Evolutionary conservation across 2,329 filamentous ascomycete species (phyloP).

Genomic region (Gyromitra esculenta): DNA sequence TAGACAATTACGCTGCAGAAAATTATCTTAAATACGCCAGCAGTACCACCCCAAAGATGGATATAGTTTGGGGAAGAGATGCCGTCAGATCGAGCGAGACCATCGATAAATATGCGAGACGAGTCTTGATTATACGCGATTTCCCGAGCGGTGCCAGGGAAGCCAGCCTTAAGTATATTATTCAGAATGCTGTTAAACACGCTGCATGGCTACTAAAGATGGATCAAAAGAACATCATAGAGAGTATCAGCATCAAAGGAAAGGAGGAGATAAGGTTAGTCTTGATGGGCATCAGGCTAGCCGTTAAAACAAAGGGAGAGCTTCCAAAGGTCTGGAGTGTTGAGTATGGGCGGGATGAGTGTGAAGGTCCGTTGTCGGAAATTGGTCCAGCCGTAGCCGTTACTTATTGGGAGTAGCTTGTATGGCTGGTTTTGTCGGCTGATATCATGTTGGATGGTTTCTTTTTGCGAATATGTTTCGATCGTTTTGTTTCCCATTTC

Average conservation of each 20-base stretch:
- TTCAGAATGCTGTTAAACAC: slow-evolving; percentile 19
- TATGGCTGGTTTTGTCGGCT: not conserved
- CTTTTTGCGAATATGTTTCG: no score
- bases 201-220: slow-evolving; percentile 10
- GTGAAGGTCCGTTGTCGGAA: slow-evolving; percentile 12
- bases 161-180: not conserved
- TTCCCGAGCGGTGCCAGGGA: not conserved
- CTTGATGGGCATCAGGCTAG: not conserved
- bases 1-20: not conserved
- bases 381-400: not conserved
- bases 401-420: not conserved
- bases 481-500: no score
- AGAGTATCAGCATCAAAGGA: slow-evolving; percentile 15
- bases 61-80: not conserved
- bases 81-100: not conserved
- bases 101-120: not conserved
- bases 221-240: slow-evolving; percentile 6
- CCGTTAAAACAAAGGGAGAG: not conserved
- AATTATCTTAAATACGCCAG: not conserved
- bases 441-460: not conserved
- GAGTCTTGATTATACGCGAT: slow-evolving; percentile 4
- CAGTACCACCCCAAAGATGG: not conserved
- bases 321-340: slow-evolving; percentile 15
- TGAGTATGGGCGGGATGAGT: slow-evolving; percentile 21
- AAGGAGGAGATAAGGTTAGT: not conserved